Evolutionary conservation across 2,329 filamentous ascomycete genomes (phyloP).

Genomic region (Apiospora rasikravindrae): DNA sequence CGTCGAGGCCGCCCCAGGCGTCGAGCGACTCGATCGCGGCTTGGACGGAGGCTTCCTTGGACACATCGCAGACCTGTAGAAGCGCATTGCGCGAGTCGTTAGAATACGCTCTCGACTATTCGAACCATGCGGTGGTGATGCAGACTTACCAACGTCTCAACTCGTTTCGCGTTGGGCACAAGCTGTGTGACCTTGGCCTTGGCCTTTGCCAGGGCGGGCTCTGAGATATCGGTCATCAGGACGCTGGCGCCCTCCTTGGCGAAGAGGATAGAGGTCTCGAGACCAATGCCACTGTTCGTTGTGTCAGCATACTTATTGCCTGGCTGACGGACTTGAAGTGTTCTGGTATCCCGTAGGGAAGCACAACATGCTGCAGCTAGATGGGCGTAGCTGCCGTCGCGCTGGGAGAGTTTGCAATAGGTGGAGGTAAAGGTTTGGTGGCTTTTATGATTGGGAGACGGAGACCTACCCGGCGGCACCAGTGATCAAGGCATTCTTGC

Average conservation of each 20-base stretch:
- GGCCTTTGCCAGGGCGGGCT: slow-evolving; percentile 77
- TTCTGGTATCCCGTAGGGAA: neutral
- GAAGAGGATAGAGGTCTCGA: slow-evolving; percentile 91
- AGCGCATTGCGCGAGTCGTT: neutral
- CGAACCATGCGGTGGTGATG: too few relatives aligned
- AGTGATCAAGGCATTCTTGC: slow-evolving; percentile 75
- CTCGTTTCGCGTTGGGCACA: slow-evolving; percentile 62
- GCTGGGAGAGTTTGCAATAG: neutral
- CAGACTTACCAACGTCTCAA: slow-evolving; percentile 59
- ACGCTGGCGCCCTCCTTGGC: slow-evolving; percentile 86
- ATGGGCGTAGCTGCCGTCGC: neutral
- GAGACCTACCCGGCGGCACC: slow-evolving; percentile 81
- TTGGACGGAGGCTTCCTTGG: slow-evolving; percentile 80
- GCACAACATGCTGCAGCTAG: neutral
- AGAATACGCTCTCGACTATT: neutral
- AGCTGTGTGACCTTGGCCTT: slow-evolving; percentile 76
- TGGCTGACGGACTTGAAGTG: neutral
- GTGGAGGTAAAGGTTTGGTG: neutral
- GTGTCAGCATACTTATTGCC: neutral
- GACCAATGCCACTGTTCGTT: slow-evolving; percentile 79
- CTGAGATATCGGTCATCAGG: slow-evolving; percentile 84
- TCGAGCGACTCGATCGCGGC: slow-evolving; percentile 77
- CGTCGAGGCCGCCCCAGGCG: slow-evolving; percentile 83
- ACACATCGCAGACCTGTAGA: slow-evolving; percentile 71
- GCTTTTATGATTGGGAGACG: neutral